Base-by-base conservation (phyloP, 78 protist genomes). In the Polysphondylium violaceum region DNA sequence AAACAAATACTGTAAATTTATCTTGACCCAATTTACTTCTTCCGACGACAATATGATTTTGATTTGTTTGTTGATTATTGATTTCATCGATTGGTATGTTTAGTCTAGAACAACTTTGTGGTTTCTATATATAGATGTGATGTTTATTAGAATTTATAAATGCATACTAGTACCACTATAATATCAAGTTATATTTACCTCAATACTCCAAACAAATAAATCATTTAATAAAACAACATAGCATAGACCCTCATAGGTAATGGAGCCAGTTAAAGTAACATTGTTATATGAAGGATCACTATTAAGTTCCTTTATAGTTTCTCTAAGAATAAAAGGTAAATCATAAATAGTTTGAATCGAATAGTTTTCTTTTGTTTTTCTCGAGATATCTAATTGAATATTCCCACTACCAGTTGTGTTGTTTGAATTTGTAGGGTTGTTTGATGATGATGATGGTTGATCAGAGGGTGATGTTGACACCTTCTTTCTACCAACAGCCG, bases 151-250 rank as follows among this genome's bases (percentile, higher is more conserved):
- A 51, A 8, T 27, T 7, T 23, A 5, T 51, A 2, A 1, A 4
- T 53, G 36, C 56, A 33, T 9, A 67, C 3, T 16, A 27, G 2
- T 27, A 5, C 2, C 8, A 5, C 40, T 6, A 19, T 19, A 21
- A 65, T 65, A 2, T 9, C 19, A 29, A 27, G 16, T 9, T 16
- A 29, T 2, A 65, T 53, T 53, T 79, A 67, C 76, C 35, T 81
- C 89, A 38, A 81, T 31, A 31, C 76, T 67, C 89, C 89, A 81
- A 55, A 81, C 55, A 41, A 40, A 81, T 44, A 81, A 68, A 29
- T 81, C 77, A 41, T 47, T 67, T 36, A 36, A 50, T 21, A 51
- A 55, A 9, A 81, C 25, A 7, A 67, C 2, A 40, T 47, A 81
- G 3, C 36, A 31, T 29, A 60, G n/a, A 35, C 68, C 76, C 33